Evolutionary conservation across 768 basidiomycete species (phyloP), one percentile per base, ranked within the genome.

Genomic region (Phlegmacium glaucopus): DNA sequence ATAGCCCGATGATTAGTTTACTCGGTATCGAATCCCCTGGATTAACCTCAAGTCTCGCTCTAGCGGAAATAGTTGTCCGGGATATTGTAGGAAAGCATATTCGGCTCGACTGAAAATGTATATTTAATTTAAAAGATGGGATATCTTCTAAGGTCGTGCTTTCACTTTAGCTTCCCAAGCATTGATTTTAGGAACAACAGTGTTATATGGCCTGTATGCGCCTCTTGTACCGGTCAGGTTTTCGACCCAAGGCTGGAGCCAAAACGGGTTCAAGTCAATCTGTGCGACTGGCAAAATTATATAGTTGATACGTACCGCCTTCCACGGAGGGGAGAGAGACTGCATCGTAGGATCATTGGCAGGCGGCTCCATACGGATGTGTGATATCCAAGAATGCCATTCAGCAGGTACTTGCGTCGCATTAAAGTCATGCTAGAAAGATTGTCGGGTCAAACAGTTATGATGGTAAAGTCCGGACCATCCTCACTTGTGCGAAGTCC

Each of bases 381-480:
- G 93, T 9, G 78, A 76, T 30, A 97, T 69, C 94, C 94, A 98
- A 4, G 94, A 83, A 71, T 96, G 95, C 95, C 95, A 97, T 68
- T 95, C 94, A 1, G 94, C 80, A 12, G 93, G 90, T 29, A 96
- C 85, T 72, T 99, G 95, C 0, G 90, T 79, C n/a, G 90, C 91
- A 59, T 97, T 87, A 68, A 77, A 85, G 52, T 93, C 81, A 61
- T 94, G 90, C 81, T 90, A 51, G 12, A 49, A 40, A 12, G 18
- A 12, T 39, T 25, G 26, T 18, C 29, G 29, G 22, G 32, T 56
- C 22, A 47, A 39, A 46, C 42, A 44, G 27, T 22, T 27, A 9
- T 30, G 27, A 27, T 27, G 42, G 26, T 22, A 37, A 35, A 43
- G 42, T 39, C 15, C 35, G 30, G 42, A 32, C 10, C 6, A 49